Conservation (phyloP, 2,329 filamentous ascomycete genomes). For the Rhynchosporium agropyri region DNA sequence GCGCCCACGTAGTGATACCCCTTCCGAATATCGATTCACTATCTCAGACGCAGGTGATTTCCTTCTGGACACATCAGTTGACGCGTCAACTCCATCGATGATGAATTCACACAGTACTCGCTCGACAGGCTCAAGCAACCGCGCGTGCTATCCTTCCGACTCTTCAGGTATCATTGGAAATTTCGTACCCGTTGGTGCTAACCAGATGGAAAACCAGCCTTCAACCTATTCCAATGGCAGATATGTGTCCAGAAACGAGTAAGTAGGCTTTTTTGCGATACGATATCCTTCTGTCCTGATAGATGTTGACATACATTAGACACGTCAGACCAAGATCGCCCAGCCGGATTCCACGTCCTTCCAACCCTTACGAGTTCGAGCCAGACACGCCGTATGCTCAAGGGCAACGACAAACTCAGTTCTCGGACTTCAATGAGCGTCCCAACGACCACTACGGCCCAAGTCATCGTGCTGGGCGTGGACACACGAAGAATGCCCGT, state of each 20-base stretch:
- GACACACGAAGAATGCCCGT: slow-evolving; percentile 34
- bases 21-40: slow-evolving; percentile 18
- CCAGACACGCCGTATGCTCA: slow-evolving; percentile 31
- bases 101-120: slow-evolving; percentile 1
- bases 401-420: slow-evolving; percentile 30
- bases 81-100: slow-evolving; percentile 7
- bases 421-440: slow-evolving; percentile 34
- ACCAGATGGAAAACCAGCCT: slow-evolving; percentile 16
- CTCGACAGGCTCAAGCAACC: slow-evolving; percentile 25
- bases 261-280: not conserved
- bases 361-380: slow-evolving; percentile 39
- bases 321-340: slow-evolving; percentile 9
- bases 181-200: slow-evolving; percentile 32
- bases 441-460: slow-evolving; percentile 11
- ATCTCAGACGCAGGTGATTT: slow-evolving; percentile 11
- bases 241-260: slow-evolving; percentile 12
- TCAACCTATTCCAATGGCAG: not conserved
- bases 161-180: slow-evolving; percentile 36
- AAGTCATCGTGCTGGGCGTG: slow-evolving; percentile 20
- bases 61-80: slow-evolving; percentile 16
- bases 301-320: not conserved
- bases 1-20: slow-evolving; percentile 20
- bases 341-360: slow-evolving; percentile 15
- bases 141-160: slow-evolving; percentile 21
- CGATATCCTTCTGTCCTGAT: too few relatives aligned